These are phyloP conservation scores for Rhizophora mangle DNA, from an alignment of 345 rosid species.

Conservation along the genomic window DNA sequence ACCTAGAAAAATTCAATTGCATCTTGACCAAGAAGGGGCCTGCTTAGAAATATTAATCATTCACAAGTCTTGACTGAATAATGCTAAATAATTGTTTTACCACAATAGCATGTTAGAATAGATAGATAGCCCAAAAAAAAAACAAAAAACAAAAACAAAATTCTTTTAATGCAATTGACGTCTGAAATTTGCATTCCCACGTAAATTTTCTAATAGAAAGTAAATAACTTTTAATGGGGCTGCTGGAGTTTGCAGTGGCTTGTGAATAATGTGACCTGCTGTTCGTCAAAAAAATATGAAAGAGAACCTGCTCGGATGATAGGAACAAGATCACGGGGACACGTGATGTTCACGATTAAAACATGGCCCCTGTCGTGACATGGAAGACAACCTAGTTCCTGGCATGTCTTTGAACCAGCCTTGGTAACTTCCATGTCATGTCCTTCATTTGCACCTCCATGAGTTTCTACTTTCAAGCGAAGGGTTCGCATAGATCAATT, in stretches of 20 bases:
- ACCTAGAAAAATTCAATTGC: background rate
- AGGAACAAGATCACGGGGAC: conserved; percentile 27
- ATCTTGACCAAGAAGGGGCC: background rate
- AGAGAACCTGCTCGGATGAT: conserved; percentile 24
- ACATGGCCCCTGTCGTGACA: conserved; percentile 35
- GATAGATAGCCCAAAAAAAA: background rate
- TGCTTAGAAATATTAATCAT: background rate
- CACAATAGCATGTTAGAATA: background rate
- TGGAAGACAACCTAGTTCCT: conserved; percentile 36
- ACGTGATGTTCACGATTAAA: conserved; percentile 41
- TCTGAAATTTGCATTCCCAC: too few relatives aligned
- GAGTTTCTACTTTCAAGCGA: background rate
- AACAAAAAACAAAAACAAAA: too few relatives aligned
- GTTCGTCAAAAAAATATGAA: background rate
- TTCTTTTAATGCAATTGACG: too few relatives aligned
- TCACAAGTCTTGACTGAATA: background rate
- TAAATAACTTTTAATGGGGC: too few relatives aligned
- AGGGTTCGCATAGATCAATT: too few relatives aligned
- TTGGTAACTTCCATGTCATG: conserved; percentile 12
- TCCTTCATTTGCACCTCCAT: conserved; percentile 16
- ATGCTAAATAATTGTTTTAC: too few relatives aligned
- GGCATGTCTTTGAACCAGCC: conserved; percentile 26
- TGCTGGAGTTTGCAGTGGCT: too few relatives aligned
- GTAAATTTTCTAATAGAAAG: background rate
- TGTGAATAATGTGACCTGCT: too few relatives aligned